These are phyloP conservation scores for Myxozyma udenii DNA, from an alignment of 805 yeast genomes.

Conservation along the genomic window DNA sequence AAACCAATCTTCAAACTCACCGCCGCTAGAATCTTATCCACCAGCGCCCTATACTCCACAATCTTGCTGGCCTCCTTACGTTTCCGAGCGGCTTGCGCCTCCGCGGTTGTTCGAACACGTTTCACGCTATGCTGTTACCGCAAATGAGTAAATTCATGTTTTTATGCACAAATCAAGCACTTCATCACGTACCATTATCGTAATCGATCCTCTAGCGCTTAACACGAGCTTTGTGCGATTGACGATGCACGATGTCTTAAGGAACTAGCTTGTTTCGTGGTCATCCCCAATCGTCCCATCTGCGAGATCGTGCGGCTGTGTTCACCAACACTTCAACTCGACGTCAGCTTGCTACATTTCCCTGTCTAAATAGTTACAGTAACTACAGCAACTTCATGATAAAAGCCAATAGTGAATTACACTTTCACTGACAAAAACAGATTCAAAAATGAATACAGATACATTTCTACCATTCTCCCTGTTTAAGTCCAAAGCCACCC, in stretches of 20 bases:
- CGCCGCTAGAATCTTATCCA: slow-evolving; percentile 43
- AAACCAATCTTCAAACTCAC: slow-evolving; percentile 17
- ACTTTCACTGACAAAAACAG: not conserved
- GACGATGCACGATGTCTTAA: not conserved
- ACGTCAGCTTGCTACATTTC: too few relatives aligned
- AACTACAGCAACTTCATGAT: not conserved
- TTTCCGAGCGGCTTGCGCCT: slow-evolving; percentile 50
- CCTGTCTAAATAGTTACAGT: too few relatives aligned
- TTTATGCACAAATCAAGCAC: not conserved
- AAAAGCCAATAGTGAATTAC: not conserved
- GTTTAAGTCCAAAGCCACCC: slow-evolving; percentile 15
- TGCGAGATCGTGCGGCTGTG: not conserved
- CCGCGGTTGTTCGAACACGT: slow-evolving; percentile 54
- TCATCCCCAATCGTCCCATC: not conserved
- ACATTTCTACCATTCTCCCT: slow-evolving; percentile 11
- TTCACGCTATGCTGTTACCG: slow-evolving; percentile 64
- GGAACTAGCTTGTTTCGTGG: not conserved
- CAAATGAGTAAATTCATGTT: not conserved
- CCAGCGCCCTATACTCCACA: slow-evolving; percentile 49
- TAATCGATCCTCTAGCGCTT: not conserved
- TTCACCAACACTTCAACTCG: not conserved
- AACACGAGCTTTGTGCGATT: not conserved
- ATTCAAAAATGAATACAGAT: not conserved
- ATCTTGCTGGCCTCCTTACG: slow-evolving; percentile 62
- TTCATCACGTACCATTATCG: not conserved